A percentile compares a stretch with the other conserved stretches of the same genome.
Evolutionary conservation across 2,329 filamentous ascomycete species (phyloP).

Genomic region (Colletotrichum somersetense): DNA sequence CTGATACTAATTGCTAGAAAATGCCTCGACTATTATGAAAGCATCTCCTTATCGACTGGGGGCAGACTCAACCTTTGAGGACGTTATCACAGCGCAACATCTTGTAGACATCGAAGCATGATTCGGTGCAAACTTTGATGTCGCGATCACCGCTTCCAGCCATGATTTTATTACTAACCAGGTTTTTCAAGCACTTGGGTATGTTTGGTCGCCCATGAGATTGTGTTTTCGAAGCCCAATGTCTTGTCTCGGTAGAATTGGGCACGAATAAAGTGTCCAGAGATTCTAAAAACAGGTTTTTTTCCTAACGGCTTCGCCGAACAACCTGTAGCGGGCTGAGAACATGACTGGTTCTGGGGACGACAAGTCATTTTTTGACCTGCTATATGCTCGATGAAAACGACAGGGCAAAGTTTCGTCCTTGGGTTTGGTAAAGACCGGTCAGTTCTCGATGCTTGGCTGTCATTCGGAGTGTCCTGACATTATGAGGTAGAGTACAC

Average conservation of each 20-base stretch:
- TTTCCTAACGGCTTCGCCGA: neutral
- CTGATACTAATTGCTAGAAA: neutral
- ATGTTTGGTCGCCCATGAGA: no score
- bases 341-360: neutral
- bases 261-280: neutral
- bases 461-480: neutral
- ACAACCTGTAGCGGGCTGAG: neutral
- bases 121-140: conserved; percentile 1
- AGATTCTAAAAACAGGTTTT: neutral
- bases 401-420: no score
- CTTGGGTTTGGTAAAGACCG: neutral
- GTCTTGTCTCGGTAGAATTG: neutral
- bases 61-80: neutral
- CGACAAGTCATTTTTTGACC: neutral
- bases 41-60: neutral
- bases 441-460: neutral
- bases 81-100: neutral
- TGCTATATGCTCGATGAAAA: neutral
- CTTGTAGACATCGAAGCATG: neutral
- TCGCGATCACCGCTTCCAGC: neutral
- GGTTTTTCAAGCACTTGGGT: neutral
- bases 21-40: neutral
- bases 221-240: no score
- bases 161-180: neutral
- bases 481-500: neutral